phyloP scores from a whole-genome alignment of 1,284 basidiomycete species.

The Trametes hirsuta region DNA sequence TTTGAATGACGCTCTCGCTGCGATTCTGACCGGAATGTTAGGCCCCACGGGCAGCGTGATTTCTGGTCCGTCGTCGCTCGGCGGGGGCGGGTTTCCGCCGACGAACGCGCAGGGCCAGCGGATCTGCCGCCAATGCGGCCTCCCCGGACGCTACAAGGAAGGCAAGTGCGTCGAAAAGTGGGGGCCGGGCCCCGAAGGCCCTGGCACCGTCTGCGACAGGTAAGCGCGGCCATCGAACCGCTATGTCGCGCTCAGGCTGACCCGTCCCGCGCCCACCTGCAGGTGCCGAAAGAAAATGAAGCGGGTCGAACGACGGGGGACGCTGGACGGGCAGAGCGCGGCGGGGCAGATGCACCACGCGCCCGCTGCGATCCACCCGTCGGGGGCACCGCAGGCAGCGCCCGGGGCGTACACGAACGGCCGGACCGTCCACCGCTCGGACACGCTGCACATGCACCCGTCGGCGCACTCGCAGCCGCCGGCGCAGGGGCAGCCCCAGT shows the following conservation, averaged over 20 bases:
- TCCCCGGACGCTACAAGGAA: constrained; percentile 75
- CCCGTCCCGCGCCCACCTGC: not conserved
- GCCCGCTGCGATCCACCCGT: constrained; percentile 34
- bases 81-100: constrained; percentile 49
- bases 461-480: constrained; percentile 14
- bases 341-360: constrained; percentile 23
- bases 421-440: constrained; percentile 33
- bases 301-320: constrained; percentile 75
- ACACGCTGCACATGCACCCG: constrained; percentile 35
- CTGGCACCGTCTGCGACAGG: constrained; percentile 83
- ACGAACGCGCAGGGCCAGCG: constrained; percentile 68
- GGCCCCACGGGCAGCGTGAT: constrained; percentile 33
- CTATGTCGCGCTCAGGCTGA: not conserved
- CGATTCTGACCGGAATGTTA: constrained; percentile 5
- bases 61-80: constrained; percentile 32
- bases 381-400: constrained; percentile 29
- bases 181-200: constrained; percentile 82
- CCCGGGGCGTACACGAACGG: constrained; percentile 28
- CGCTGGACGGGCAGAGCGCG: constrained; percentile 52
- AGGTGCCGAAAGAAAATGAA: constrained; percentile 87
- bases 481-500: too few relatives aligned
- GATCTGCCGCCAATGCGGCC: constrained; percentile 74
- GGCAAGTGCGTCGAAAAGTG: constrained; percentile 86
- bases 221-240: constrained; percentile 36
- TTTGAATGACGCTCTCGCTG: too few relatives aligned